Evolutionary conservation across 768 basidiomycete genomes (phyloP).

Genomic region (Lactarius sanguifluus): DNA sequence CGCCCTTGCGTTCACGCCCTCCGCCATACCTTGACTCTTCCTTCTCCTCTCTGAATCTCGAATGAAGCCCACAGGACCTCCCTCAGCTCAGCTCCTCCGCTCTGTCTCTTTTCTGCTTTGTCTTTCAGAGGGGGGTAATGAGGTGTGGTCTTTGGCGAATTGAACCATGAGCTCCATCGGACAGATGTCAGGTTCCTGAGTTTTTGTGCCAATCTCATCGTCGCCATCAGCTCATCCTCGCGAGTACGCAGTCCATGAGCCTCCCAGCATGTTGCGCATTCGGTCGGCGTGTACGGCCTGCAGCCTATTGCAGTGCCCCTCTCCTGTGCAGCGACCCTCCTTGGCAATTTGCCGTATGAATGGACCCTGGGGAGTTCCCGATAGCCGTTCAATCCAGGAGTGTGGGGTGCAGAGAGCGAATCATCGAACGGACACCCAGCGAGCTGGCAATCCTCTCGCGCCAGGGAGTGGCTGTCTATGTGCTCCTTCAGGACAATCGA

Average conservation of each 20-base stretch:
- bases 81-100: neutral
- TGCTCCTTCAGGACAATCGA: slow-evolving; percentile 50
- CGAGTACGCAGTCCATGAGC: slow-evolving; percentile 21
- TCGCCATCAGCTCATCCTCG: slow-evolving; percentile 26
- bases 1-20: slow-evolving; percentile 38
- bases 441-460: slow-evolving; percentile 7
- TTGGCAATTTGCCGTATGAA: slow-evolving; percentile 24
- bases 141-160: slow-evolving; percentile 18
- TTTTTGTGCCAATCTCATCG: slow-evolving; percentile 29
- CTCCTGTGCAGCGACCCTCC: neutral
- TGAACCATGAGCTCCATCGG: slow-evolving; percentile 31
- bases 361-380: slow-evolving; percentile 10
- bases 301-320: slow-evolving; percentile 5
- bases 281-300: slow-evolving; percentile 25
- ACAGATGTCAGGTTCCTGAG: slow-evolving; percentile 25
- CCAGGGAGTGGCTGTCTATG: slow-evolving; percentile 39
- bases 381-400: slow-evolving; percentile 12
- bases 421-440: slow-evolving; percentile 15
- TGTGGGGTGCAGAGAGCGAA: slow-evolving; percentile 26
- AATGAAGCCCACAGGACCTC: slow-evolving; percentile 38
- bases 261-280: slow-evolving; percentile 29
- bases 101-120: neutral
- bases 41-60: slow-evolving; percentile 43
- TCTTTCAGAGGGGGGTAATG: neutral
- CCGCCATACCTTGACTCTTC: slow-evolving; percentile 45